Conservation (phyloP, 2,329 filamentous ascomycete genomes). For the Lecanicillium sp. region DNA sequence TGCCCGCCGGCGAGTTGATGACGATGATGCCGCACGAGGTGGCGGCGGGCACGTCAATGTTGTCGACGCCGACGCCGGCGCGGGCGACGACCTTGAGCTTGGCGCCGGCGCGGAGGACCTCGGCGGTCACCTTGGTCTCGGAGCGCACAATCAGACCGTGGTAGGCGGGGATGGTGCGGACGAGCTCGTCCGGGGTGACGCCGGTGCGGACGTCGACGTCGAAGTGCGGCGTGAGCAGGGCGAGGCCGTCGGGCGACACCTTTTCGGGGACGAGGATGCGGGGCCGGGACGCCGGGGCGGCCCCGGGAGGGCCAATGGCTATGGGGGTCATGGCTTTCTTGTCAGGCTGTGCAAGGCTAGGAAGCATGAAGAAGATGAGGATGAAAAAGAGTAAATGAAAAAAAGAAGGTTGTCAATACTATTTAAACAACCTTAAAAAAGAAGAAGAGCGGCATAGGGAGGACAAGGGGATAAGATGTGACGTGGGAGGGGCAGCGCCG, state of each 20-base stretch:
- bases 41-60: conserved; percentile 69
- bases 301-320: background rate
- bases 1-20: conserved; percentile 72
- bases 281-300: conserved; percentile 20
- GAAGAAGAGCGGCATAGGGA: background rate
- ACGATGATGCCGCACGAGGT: conserved; percentile 71
- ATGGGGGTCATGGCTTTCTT: conserved; percentile 20
- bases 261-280: conserved; percentile 72
- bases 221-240: conserved; percentile 58
- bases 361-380: background rate
- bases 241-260: conserved; percentile 70
- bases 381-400: background rate
- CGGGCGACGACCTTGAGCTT: conserved; percentile 72
- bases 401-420: background rate
- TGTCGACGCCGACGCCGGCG: conserved; percentile 77
- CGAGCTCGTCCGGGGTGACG: conserved; percentile 56
- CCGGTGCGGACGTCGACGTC: conserved; percentile 64
- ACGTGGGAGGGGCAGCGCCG: background rate
- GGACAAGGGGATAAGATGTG: background rate
- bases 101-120: conserved; percentile 58
- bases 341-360: background rate
- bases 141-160: conserved; percentile 74
- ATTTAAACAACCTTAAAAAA: background rate
- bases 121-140: conserved; percentile 71
- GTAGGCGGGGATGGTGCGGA: conserved; percentile 62